These are phyloP conservation scores for Beta corolliflora DNA, from an alignment of 179 eudicot genomes.

Conservation along the genomic window DNA sequence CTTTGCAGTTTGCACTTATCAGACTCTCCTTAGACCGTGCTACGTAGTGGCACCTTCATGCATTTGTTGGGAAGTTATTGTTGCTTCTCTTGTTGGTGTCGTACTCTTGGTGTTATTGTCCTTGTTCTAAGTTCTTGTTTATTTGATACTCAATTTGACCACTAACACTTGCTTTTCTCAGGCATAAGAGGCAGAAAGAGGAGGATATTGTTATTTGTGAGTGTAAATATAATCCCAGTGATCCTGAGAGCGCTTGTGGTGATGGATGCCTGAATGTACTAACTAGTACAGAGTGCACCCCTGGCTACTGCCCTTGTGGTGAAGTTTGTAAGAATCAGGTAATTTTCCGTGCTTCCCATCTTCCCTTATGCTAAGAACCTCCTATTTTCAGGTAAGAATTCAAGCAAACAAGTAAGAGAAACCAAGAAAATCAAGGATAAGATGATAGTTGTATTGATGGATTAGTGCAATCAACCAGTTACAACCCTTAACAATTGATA, in stretches of 20 bases:
- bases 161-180: conserved; percentile 18
- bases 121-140: neutral
- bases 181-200: conserved; percentile 70
- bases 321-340: conserved; percentile 85
- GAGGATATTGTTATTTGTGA: conserved; percentile 84
- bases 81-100: neutral
- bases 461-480: too few relatives aligned
- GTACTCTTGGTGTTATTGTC: neutral
- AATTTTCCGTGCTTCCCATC: neutral
- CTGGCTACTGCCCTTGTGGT: conserved; percentile 82
- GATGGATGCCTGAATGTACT: conserved; percentile 77
- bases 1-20: neutral
- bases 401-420: too few relatives aligned
- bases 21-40: too few relatives aligned
- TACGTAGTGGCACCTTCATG: neutral
- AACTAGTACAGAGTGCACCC: conserved; percentile 89
- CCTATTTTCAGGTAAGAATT: too few relatives aligned
- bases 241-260: conserved; percentile 84
- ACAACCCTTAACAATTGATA: too few relatives aligned
- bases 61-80: neutral
- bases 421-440: too few relatives aligned
- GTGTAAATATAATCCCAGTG: conserved; percentile 61
- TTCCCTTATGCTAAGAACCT: neutral
- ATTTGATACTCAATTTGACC: conserved; percentile 12
- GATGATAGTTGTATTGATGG: too few relatives aligned